These are phyloP conservation scores for Uronychia binucleata DNA, from an alignment of 73 alveolate genomes.

Conservation along the genomic window DNA sequence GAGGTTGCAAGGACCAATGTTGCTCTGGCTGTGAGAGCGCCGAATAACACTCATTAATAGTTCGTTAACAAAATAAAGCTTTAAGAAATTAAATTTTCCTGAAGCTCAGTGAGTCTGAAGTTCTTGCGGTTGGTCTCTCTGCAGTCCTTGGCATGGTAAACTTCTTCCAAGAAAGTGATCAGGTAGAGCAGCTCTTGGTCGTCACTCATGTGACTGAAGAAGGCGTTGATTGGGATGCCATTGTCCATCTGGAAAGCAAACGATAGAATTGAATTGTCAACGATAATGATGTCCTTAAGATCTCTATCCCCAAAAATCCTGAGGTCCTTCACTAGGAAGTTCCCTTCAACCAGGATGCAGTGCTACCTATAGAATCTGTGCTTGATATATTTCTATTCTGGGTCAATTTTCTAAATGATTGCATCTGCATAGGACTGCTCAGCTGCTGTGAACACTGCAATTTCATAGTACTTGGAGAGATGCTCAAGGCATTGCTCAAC, in stretches of 20 bases:
- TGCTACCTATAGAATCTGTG: constrained; percentile 74
- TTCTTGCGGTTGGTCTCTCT: constrained; percentile 13
- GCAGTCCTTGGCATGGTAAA: constrained; percentile 17
- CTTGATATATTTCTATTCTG: constrained; percentile 34
- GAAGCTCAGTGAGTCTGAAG: constrained; percentile 23
- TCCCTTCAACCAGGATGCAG: constrained; percentile 45
- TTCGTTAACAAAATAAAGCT: neutral
- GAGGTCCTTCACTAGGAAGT: constrained; percentile 67
- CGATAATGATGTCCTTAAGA: constrained; percentile 51
- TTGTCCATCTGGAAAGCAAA: constrained; percentile 71
- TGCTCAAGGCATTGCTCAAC: constrained; percentile 70
- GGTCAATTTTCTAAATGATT: constrained; percentile 73
- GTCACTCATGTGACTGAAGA: constrained; percentile 18
- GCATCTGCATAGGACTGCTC: constrained; percentile 87
- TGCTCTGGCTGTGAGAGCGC: neutral
- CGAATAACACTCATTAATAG: neutral
- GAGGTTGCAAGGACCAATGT: neutral
- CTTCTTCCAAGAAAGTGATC: constrained; percentile 48
- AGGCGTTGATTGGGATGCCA: constrained; percentile 73
- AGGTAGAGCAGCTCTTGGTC: constrained; percentile 58
- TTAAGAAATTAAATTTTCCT: constrained; percentile 1
- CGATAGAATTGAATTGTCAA: constrained; percentile 67
- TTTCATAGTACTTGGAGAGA: constrained; percentile 76
- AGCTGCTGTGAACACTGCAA: constrained; percentile 90
- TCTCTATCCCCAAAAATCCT: constrained; percentile 56